Conservation (phyloP, 768 basidiomycete species). For the Lactarius quietus region DNA sequence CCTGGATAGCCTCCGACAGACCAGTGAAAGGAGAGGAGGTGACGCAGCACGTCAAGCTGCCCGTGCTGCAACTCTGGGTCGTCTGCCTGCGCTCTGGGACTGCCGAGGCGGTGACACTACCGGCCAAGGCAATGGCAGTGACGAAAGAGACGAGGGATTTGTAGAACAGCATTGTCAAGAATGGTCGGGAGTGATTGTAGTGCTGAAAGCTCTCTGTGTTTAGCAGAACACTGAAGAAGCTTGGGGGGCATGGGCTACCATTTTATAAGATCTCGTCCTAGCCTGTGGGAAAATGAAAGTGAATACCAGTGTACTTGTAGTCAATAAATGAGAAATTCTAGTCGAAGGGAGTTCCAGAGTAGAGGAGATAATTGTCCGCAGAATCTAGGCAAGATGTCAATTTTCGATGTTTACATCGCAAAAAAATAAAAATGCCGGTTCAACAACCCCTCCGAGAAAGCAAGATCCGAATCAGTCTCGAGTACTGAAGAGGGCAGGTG, state of each 20-base stretch:
- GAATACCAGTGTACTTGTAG: not conserved
- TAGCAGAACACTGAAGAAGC: not conserved
- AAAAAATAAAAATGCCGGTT: too few relatives aligned
- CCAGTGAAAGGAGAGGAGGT: too few relatives aligned
- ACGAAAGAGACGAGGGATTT: slow-evolving; percentile 5
- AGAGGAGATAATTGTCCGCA: not conserved
- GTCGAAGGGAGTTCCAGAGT: not conserved
- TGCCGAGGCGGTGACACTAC: not conserved
- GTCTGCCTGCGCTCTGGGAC: not conserved
- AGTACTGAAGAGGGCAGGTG: not conserved
- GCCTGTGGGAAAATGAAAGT: not conserved
- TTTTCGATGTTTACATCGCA: not conserved
- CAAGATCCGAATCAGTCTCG: not conserved
- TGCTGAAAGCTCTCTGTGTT: not conserved
- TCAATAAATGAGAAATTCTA: too few relatives aligned
- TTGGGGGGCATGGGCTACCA: not conserved
- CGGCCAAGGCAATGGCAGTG: not conserved
- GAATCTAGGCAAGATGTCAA: not conserved
- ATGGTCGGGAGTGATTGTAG: not conserved
- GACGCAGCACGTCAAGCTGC: not conserved
- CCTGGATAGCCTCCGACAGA: too few relatives aligned
- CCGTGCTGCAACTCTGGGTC: not conserved
- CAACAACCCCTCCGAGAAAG: not conserved
- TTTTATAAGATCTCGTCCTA: slow-evolving; percentile 1
- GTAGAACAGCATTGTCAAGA: slow-evolving; percentile 1